Conservation (phyloP, 2,329 filamentous ascomycete genomes). For the Colletotrichum lentis region DNA sequence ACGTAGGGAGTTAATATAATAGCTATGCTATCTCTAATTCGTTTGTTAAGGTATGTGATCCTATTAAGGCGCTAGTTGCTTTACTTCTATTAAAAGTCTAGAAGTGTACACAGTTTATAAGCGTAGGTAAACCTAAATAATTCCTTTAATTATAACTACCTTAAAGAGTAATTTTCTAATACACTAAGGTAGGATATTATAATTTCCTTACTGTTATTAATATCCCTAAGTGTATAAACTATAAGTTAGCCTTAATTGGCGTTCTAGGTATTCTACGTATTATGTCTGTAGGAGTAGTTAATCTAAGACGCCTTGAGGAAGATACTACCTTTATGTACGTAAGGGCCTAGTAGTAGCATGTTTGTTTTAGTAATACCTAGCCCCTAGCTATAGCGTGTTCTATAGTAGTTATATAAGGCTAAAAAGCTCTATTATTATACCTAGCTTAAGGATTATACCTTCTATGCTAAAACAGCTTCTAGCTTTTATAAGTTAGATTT, state of each 20-base stretch:
- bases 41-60: neutral
- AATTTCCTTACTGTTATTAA: too few relatives aligned
- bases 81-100: neutral
- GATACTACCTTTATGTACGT: constrained; percentile 27
- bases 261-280: constrained; percentile 43
- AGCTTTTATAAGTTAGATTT: neutral
- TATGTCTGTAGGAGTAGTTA: constrained; percentile 44
- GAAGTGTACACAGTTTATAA: neutral
- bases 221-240: constrained; percentile 40
- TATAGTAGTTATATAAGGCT: neutral
- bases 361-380: constrained; percentile 37
- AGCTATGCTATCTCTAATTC: neutral
- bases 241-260: constrained; percentile 38
- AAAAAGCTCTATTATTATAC: neutral
- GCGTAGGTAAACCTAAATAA: neutral
- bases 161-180: neutral
- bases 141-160: neutral
- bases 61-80: neutral
- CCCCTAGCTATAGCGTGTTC: neutral
- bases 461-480: neutral
- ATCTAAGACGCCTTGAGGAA: constrained; percentile 41
- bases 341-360: neutral
- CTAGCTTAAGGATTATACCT: neutral
- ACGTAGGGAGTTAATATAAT: constrained; percentile 1
- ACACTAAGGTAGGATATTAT: constrained; percentile 40